Evolutionary conservation across 192 early-diverging fungal species (phyloP).

Genomic region (Phycomyces nitens): DNA sequence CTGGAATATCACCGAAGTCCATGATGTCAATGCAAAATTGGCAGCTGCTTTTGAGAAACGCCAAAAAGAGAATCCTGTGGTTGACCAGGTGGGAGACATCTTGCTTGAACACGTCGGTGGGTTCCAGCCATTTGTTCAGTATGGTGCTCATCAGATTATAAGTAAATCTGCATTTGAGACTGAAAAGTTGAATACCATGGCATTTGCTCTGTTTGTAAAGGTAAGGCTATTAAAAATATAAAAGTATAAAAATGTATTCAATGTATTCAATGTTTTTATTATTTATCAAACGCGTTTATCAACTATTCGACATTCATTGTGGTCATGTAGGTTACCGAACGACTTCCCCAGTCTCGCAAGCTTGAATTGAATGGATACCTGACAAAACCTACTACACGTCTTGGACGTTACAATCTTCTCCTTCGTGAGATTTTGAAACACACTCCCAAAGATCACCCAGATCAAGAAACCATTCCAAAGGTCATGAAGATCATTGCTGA

Average conservation of each 20-base stretch:
- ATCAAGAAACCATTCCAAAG: slow-evolving; percentile 67
- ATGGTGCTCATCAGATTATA: slow-evolving; percentile 83
- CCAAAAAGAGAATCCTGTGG: slow-evolving; percentile 67
- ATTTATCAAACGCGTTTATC: neutral
- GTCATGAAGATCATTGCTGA: slow-evolving; percentile 69
- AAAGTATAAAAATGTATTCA: neutral
- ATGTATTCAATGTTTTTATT: neutral
- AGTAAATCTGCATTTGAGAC: slow-evolving; percentile 80
- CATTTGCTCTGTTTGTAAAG: slow-evolving; percentile 74
- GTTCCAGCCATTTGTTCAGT: slow-evolving; percentile 79
- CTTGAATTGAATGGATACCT: slow-evolving; percentile 85
- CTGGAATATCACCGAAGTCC: slow-evolving; percentile 67
- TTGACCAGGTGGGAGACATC: slow-evolving; percentile 83
- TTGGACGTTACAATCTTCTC: slow-evolving; percentile 84
- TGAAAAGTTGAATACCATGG: slow-evolving; percentile 64
- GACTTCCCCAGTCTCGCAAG: slow-evolving; percentile 73
- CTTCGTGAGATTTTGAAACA: slow-evolving; percentile 78
- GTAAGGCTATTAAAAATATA: slow-evolving; percentile 30
- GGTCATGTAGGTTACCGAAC: slow-evolving; percentile 38
- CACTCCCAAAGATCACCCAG: slow-evolving; percentile 79
- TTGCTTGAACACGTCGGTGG: slow-evolving; percentile 67
- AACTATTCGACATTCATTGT: too few relatives aligned
- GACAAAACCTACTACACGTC: slow-evolving; percentile 80
- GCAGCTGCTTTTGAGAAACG: slow-evolving; percentile 55
- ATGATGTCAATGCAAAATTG: slow-evolving; percentile 60